Conservation (phyloP, 345 rosid species). For the Gossypium mustelinum region DNA sequence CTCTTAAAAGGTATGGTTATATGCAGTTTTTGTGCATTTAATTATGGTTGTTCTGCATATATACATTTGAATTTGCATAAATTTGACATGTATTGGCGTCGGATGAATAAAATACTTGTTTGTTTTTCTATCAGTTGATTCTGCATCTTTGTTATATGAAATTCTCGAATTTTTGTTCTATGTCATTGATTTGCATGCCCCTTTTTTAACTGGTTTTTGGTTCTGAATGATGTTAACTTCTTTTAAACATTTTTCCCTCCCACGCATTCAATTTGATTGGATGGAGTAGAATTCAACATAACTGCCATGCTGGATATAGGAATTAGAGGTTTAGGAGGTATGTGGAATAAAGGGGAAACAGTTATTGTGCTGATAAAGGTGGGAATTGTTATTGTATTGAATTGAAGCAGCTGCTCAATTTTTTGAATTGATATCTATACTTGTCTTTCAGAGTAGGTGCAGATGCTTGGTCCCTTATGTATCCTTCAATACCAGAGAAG, state of each 20-base stretch:
- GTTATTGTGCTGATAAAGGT: neutral
- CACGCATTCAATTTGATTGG: neutral
- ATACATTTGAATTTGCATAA: neutral
- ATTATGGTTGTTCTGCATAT: neutral
- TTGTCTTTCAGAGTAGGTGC: slow-evolving; percentile 66
- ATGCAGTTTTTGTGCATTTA: neutral
- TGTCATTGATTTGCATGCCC: neutral
- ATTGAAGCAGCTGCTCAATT: neutral
- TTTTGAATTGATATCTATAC: neutral
- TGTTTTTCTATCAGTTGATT: neutral
- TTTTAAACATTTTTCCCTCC: neutral
- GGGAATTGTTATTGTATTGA: neutral
- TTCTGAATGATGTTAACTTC: slow-evolving; percentile 5
- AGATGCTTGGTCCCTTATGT: slow-evolving; percentile 90
- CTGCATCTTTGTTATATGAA: neutral
- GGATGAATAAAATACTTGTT: neutral
- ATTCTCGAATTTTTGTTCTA: neutral
- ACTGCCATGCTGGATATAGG: neutral
- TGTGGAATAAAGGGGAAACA: neutral
- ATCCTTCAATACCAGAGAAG: slow-evolving; percentile 84
- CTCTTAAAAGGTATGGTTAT: slow-evolving; percentile 58
- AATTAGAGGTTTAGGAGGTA: slow-evolving; percentile 1
- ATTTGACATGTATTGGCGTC: neutral
- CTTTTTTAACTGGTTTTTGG: slow-evolving; percentile 6
- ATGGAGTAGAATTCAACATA: neutral